These are phyloP conservation scores for Coniochaeta sp. DNA, from an alignment of 2,329 filamentous ascomycete species.

Conservation along the genomic window DNA sequence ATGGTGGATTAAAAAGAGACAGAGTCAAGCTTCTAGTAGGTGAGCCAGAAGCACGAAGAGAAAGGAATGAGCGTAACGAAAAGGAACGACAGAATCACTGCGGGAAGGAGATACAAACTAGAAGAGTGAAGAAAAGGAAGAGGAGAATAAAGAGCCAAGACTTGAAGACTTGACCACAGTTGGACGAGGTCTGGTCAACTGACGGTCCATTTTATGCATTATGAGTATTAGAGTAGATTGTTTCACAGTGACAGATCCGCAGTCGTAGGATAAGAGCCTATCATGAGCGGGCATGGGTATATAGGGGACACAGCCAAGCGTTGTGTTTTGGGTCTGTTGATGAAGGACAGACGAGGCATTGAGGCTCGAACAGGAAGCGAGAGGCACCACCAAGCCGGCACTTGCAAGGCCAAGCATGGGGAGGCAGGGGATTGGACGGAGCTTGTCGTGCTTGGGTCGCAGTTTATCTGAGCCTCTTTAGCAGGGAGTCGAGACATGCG, in stretches of 20 bases:
- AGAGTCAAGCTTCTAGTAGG: slow-evolving; percentile 1
- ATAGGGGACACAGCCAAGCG: slow-evolving; percentile 2
- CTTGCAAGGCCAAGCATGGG: background rate
- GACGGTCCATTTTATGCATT: slow-evolving; percentile 6
- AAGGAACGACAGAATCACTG: background rate
- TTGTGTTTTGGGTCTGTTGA: slow-evolving; percentile 1
- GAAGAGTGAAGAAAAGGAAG: background rate
- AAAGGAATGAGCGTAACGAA: slow-evolving; percentile 10
- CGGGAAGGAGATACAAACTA: background rate
- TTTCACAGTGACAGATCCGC: slow-evolving; percentile 9
- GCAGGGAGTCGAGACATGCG: slow-evolving; percentile 5
- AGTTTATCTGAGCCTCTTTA: background rate
- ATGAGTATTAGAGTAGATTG: background rate
- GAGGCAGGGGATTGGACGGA: background rate
- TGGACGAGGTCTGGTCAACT: slow-evolving; percentile 4
- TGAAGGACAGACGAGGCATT: background rate
- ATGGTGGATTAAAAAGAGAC: slow-evolving; percentile 17
- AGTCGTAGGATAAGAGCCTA: slow-evolving; percentile 3
- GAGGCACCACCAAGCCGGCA: slow-evolving; percentile 1
- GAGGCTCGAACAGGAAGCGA: background rate
- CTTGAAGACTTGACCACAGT: background rate
- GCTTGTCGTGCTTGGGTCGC: background rate
- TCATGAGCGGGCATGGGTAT: slow-evolving; percentile 4
- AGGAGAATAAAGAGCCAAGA: slow-evolving; percentile 3
- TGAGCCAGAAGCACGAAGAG: slow-evolving; percentile 1